These are phyloP conservation scores for Aphanomyces stellatus DNA, from an alignment of 352 stramenopile species.

Conservation along the genomic window DNA sequence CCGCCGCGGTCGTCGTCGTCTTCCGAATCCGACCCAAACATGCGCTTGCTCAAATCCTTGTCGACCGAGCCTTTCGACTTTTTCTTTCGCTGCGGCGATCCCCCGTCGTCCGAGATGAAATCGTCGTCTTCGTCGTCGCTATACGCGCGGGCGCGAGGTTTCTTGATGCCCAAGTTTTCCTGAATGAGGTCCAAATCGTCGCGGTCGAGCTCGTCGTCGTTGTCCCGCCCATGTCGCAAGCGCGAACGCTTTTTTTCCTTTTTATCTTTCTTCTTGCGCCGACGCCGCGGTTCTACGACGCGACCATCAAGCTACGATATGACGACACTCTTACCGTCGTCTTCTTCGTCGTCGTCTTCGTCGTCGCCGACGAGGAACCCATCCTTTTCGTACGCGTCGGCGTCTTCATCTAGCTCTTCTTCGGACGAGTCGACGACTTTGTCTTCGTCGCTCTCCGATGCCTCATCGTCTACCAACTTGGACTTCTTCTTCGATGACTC, in stretches of 20 bases:
- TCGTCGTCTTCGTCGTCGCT: conserved; percentile 53
- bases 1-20: conserved; percentile 79
- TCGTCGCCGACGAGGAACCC: conserved; percentile 81
- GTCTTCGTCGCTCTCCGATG: conserved; percentile 58
- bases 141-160: conserved; percentile 53
- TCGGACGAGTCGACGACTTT: conserved; percentile 41
- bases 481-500: conserved; percentile 57
- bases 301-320: not conserved
- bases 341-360: conserved; percentile 61
- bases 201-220: conserved; percentile 81
- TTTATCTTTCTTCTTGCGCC: conserved; percentile 79
- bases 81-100: conserved; percentile 48
- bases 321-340: conserved; percentile 33
- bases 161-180: conserved; percentile 85
- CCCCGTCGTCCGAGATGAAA: conserved; percentile 40
- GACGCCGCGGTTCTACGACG: conserved; percentile 41
- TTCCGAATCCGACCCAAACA: conserved; percentile 80
- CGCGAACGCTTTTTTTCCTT: conserved; percentile 46
- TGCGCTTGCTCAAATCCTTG: conserved; percentile 75
- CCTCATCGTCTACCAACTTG: conserved; percentile 85
- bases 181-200: conserved; percentile 83
- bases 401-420: conserved; percentile 78
- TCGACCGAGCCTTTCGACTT: conserved; percentile 53
- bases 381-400: conserved; percentile 86
- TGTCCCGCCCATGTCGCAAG: conserved; percentile 13